phyloP scores from a whole-genome alignment of 257 asterid species.

The Penstemon davidsonii region DNA sequence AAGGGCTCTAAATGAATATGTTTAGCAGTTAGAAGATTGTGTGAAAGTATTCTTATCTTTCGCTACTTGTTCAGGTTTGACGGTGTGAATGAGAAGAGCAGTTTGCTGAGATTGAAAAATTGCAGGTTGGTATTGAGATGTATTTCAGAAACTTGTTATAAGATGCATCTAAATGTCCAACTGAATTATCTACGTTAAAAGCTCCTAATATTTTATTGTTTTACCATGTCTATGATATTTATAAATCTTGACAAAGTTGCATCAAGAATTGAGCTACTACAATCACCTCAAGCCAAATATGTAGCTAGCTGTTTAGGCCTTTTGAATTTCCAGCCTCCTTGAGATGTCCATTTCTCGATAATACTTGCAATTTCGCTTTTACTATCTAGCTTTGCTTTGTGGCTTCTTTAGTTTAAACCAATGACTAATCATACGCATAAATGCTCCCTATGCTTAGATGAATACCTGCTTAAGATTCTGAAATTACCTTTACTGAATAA shows the following conservation, averaged over 20 bases:
- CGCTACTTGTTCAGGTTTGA: slow-evolving; percentile 56
- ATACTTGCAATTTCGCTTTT: background rate
- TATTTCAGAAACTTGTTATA: background rate
- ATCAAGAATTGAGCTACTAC: background rate
- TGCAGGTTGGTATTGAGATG: slow-evolving; percentile 64
- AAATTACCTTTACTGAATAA: background rate
- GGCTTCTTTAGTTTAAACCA: background rate
- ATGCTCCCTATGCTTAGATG: background rate
- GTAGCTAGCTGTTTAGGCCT: background rate
- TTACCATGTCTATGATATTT: background rate
- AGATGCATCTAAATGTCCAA: background rate
- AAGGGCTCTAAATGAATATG: slow-evolving; percentile 22
- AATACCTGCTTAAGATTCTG: slow-evolving; percentile 3
- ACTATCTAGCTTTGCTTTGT: background rate
- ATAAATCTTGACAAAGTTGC: background rate
- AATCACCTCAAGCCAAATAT: too few relatives aligned
- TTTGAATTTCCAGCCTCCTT: too few relatives aligned
- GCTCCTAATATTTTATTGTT: background rate
- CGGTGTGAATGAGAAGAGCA: slow-evolving; percentile 42
- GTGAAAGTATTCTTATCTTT: slow-evolving; percentile 19
- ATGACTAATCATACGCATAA: slow-evolving; percentile 10
- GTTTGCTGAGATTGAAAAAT: slow-evolving; percentile 52
- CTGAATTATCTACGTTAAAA: background rate
- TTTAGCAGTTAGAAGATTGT: slow-evolving; percentile 17
- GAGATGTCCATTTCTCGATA: slow-evolving; percentile 1